A percentile compares a stretch with the other conserved stretches of the same genome.
phyloP scores from a whole-genome alignment of 225 moss, liverwort and hornwort genomes.

The Marchantia paleacea region DNA sequence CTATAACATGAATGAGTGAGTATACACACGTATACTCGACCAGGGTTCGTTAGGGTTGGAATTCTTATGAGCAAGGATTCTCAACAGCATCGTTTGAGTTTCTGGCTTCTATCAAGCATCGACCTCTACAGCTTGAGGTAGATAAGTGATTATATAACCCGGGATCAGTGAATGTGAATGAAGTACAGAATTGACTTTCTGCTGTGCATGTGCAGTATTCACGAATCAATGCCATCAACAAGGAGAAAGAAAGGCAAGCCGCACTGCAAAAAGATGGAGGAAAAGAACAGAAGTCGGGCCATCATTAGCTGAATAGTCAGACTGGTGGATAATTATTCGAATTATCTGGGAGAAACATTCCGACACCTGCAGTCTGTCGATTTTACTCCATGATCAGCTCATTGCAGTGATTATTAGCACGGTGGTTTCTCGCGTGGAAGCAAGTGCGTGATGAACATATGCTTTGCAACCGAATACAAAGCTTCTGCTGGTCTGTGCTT shows the following conservation, averaged over 20 bases:
- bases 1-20: too few species aligned
- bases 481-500: too few species aligned
- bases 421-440: too few species aligned
- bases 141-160: neutral
- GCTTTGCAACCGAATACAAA: too few species aligned
- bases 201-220: conserved; percentile 61
- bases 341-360: neutral
- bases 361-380: too few species aligned
- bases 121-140: neutral
- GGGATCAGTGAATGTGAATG: neutral
- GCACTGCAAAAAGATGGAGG: conserved; percentile 50
- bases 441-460: too few species aligned
- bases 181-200: neutral
- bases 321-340: neutral
- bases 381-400: too few species aligned
- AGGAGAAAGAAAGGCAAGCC: conserved; percentile 77
- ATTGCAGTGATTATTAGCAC: too few species aligned
- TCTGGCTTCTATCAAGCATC: neutral
- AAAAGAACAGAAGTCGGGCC: conserved; percentile 26
- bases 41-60: neutral
- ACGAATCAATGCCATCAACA: conserved; percentile 95
- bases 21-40: too few species aligned
- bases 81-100: neutral
- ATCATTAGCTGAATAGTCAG: neutral
- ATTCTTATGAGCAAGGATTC: neutral